phyloP scores from a whole-genome alignment of 2,329 filamentous ascomycete genomes.

The Alternaria arbusti region DNA sequence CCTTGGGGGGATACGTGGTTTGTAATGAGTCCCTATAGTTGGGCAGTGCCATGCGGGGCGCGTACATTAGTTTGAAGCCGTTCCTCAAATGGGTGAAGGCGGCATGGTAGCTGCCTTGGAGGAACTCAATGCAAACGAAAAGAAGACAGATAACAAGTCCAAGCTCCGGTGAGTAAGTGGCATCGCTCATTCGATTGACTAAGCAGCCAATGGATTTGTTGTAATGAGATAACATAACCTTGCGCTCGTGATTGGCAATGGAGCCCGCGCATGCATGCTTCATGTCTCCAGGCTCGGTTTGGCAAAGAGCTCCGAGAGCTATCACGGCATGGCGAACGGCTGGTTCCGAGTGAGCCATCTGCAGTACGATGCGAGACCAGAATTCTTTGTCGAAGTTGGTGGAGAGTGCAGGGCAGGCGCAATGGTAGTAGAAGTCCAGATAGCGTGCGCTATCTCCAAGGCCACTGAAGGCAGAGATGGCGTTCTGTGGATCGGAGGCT shows the following conservation, averaged over 20 bases:
- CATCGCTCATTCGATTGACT: constrained; percentile 40
- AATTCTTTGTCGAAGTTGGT: constrained; percentile 45
- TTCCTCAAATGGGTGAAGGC: constrained; percentile 54
- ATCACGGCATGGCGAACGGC: constrained; percentile 53
- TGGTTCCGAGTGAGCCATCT: constrained; percentile 51
- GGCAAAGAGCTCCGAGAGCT: constrained; percentile 49
- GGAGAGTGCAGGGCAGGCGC: constrained; percentile 47
- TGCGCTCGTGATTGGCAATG: constrained; percentile 11
- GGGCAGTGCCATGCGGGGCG: neutral
- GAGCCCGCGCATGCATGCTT: constrained; percentile 23
- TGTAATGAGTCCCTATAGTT: neutral
- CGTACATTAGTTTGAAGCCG: constrained; percentile 40
- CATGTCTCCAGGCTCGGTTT: constrained; percentile 28
- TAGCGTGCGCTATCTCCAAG: constrained; percentile 26
- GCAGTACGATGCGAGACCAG: constrained; percentile 52
- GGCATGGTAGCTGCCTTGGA: constrained; percentile 51
- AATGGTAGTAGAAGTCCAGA: constrained; percentile 52
- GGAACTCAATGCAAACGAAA: constrained; percentile 53
- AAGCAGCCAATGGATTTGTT: constrained; percentile 49
- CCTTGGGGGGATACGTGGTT: neutral
- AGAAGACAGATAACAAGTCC: constrained; percentile 53
- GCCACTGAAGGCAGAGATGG: constrained; percentile 11
- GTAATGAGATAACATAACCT: constrained; percentile 49
- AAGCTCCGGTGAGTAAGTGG: constrained; percentile 42
- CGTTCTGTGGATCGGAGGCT: constrained; percentile 1